Evolutionary conservation across 2,329 filamentous ascomycete species (phyloP).

Genomic region (Colletotrichum incanum): DNA sequence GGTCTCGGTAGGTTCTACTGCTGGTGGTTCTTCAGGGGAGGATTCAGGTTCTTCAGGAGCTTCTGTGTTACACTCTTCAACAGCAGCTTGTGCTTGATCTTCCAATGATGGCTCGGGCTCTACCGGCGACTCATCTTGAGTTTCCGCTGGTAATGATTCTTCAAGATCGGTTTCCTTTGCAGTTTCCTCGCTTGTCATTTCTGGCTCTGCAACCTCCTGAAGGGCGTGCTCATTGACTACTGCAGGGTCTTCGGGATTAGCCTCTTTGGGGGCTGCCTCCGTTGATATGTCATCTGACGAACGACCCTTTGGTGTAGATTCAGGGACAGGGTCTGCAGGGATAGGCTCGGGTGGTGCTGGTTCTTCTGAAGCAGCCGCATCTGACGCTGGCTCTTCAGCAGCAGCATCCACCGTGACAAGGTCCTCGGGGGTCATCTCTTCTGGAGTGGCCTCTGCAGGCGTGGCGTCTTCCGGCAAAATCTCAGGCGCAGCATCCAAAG

Average conservation of each 20-base stretch:
- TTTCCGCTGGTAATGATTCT: background rate
- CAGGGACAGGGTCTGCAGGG: background rate
- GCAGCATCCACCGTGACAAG: slow-evolving; percentile 25
- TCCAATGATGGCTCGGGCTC: background rate
- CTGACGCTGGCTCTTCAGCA: slow-evolving; percentile 16
- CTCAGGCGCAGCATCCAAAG: slow-evolving; percentile 32
- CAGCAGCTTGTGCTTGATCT: background rate
- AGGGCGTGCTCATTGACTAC: background rate
- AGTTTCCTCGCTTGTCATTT: background rate
- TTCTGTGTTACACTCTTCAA: background rate
- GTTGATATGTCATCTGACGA: background rate
- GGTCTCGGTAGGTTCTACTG: background rate
- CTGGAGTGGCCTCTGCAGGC: background rate
- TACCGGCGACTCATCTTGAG: background rate
- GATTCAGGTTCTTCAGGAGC: background rate
- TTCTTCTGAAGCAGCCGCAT: slow-evolving; percentile 23
- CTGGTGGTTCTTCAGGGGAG: slow-evolving; percentile 2
- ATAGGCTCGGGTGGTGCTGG: background rate
- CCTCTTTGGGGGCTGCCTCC: background rate
- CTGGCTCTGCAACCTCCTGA: background rate
- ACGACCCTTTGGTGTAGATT: background rate
- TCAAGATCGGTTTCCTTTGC: background rate
- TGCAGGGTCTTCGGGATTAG: background rate
- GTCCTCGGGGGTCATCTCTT: slow-evolving; percentile 15
- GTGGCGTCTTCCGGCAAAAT: slow-evolving; percentile 17